A percentile compares a stretch with the other conserved stretches of the same genome.
These are phyloP conservation scores for Glomus cerebriforme DNA, from an alignment of 192 early-diverging fungal species.

Conservation along the genomic window DNA sequence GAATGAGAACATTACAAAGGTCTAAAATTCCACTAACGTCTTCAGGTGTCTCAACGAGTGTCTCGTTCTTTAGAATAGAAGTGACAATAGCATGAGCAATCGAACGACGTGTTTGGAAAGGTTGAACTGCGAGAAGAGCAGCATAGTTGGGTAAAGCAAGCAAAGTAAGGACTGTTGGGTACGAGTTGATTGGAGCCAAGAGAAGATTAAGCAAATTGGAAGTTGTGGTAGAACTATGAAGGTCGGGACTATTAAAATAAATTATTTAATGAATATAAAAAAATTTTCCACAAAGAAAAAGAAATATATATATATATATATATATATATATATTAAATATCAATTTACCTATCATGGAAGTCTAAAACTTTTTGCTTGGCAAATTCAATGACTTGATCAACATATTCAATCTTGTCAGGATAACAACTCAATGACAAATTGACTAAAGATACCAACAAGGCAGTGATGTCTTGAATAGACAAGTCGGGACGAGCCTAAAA, in stretches of 20 bases:
- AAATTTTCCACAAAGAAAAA: not conserved
- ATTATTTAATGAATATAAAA: not conserved
- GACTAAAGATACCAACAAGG: constrained; percentile 83
- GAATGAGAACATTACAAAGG: constrained; percentile 76
- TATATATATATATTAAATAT: not conserved
- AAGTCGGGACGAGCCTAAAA: constrained; percentile 85
- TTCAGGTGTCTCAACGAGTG: constrained; percentile 65
- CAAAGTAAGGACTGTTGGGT: constrained; percentile 65
- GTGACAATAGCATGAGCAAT: constrained; percentile 79
- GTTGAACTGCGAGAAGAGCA: constrained; percentile 81
- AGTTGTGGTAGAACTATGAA: constrained; percentile 68
- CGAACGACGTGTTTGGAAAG: constrained; percentile 78
- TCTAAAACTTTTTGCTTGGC: constrained; percentile 77
- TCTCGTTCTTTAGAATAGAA: constrained; percentile 69
- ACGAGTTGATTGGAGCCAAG: constrained; percentile 79
- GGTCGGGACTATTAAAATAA: constrained; percentile 50
- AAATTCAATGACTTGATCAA: constrained; percentile 91
- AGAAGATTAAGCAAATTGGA: constrained; percentile 82
- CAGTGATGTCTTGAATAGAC: constrained; percentile 88
- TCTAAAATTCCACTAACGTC: constrained; percentile 82
- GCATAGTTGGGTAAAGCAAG: constrained; percentile 79
- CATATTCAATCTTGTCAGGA: constrained; percentile 82
- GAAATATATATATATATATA: too few species aligned
- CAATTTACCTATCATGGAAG: constrained; percentile 43
- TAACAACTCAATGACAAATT: constrained; percentile 92